Percentiles rank a stretch among this genome's conserved stretches.
Conservation (phyloP, 1,139 yeast species). For the Hanseniaspora gamundiae region DNA sequence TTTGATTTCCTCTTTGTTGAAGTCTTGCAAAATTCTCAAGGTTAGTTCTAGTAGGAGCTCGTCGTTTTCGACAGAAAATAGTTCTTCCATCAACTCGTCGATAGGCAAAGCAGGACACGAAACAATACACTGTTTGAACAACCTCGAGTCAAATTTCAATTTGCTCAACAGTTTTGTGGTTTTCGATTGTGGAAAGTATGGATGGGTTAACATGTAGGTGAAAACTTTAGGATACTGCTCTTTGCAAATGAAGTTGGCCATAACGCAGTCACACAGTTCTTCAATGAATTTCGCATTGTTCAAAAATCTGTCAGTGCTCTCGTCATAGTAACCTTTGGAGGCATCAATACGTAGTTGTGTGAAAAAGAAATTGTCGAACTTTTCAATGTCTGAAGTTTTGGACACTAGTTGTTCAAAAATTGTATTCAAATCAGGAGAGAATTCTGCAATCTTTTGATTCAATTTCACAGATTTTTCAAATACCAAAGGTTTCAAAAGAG, state of each 20-base stretch:
- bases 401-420: constrained; percentile 17
- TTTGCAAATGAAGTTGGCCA: constrained; percentile 19
- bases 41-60: constrained; percentile 61
- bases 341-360: constrained; percentile 20
- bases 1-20: constrained; percentile 24
- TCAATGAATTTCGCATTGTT: constrained; percentile 44
- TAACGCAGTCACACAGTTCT: constrained; percentile 35
- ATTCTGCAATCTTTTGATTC: not conserved
- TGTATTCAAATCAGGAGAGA: constrained; percentile 18
- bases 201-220: constrained; percentile 73
- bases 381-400: constrained; percentile 9
- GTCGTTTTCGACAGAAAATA: constrained; percentile 41
- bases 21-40: constrained; percentile 53
- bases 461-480: constrained; percentile 8
- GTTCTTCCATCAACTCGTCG: constrained; percentile 47
- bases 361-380: constrained; percentile 24
- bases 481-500: not conserved
- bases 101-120: constrained; percentile 63
- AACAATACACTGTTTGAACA: constrained; percentile 70
- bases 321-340: constrained; percentile 40
- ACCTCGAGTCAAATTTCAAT: constrained; percentile 41
- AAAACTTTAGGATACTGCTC: constrained; percentile 43
- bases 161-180: constrained; percentile 42
- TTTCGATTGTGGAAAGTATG: constrained; percentile 57
- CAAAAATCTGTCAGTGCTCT: constrained; percentile 48